Percentiles rank a stretch among this genome's conserved stretches.
Evolutionary conservation across 257 asterid genomes (phyloP).

Genomic region (Catharanthus roseus): DNA sequence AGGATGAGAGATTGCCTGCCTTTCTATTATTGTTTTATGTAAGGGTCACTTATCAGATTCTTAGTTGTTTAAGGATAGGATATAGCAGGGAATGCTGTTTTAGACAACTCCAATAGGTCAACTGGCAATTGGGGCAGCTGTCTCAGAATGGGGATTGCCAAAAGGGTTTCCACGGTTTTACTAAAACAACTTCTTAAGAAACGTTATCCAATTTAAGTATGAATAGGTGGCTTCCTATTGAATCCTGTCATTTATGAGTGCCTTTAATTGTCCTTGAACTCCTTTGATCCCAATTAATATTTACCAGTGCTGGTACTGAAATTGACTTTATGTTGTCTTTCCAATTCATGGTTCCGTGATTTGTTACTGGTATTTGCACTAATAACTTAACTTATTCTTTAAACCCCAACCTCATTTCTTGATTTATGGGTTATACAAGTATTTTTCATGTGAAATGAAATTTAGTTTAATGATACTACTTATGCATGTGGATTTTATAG

Average conservation of each 20-base stretch:
- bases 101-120: background rate
- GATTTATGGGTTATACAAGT: background rate
- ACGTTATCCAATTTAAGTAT: too few relatives aligned
- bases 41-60: background rate
- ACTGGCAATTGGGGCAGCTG: background rate
- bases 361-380: background rate
- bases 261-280: background rate
- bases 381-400: background rate
- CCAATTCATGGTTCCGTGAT: background rate
- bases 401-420: background rate
- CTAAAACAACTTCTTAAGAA: background rate
- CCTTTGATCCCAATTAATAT: background rate
- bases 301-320: background rate
- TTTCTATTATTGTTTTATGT: too few relatives aligned
- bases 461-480: too few relatives aligned
- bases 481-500: background rate
- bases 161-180: background rate
- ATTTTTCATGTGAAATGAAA: too few relatives aligned
- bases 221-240: background rate
- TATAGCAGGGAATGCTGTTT: background rate
- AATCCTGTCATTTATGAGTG: background rate
- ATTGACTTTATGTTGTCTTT: background rate
- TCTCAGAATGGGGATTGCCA: background rate
- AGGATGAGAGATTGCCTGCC: background rate
- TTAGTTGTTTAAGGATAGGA: background rate